Evolutionary conservation across 176 grass and related monocot species (phyloP), one percentile per base, ranked within the genome.

Genomic region (Musa acuminata): DNA sequence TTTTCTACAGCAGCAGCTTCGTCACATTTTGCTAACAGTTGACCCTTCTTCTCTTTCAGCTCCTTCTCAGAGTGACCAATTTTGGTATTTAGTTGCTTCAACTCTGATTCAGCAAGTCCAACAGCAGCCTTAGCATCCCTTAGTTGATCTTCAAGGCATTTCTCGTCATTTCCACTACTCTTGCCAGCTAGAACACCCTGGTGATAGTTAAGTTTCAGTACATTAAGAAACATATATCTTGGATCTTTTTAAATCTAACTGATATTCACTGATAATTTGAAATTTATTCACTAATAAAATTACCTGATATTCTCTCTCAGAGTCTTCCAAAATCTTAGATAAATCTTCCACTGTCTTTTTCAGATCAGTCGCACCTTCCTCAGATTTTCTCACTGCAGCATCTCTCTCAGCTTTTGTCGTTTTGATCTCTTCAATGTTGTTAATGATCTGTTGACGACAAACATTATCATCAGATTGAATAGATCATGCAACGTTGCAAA

Each of bases 131-230:
- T 99, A 75, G 90, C 95, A 78, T 99, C 95, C 69, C 95, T 89
- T 60, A 99, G 84, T 87, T 99, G 95, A 88, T 94, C 95, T 89
- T 94, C 95, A 66, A 99, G 78, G 70, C 95, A 99, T 84, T 99
- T 99, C 80, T 99, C 89, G 20, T 99, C 90, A 12, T 87, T 87
- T 59, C 84, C 86, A 22, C 79, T 99, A 51, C 82, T 99, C 82
- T 99, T 99, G 69, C 95, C 95, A 52, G 90, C 90, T 82, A 99
- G 66, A 77, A 99, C 88, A 83, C 95, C 90, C 95, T 99, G 67
- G 11, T 8, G 53, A 83, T 70, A 24, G 22, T 27, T 50, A 72
- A 7, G 8, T 68, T 69, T 69, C n/a, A 10, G 14, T 13, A 13
- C 49, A 22, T 67, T 52, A 12, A 43, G 13, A 22, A 29, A 35